Percentiles rank a stretch among this genome's conserved stretches.
phyloP scores from a whole-genome alignment of 129 eudicot species.

The Calendula officinalis region DNA sequence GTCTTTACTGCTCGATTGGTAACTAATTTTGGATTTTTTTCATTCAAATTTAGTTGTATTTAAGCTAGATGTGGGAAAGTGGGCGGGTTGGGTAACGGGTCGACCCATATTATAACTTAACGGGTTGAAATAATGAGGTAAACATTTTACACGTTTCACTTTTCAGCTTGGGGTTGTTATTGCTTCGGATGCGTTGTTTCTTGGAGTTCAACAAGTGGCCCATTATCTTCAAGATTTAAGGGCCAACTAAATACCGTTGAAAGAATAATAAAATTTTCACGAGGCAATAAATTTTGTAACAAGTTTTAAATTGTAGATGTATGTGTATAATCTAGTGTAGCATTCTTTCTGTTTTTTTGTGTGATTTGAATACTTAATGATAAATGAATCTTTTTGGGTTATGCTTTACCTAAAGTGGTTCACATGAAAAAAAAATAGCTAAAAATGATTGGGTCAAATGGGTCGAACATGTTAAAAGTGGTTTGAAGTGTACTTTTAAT shows the following conservation, averaged over 20 bases:
- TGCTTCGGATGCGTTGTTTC: constrained; percentile 73
- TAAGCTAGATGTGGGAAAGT: neutral
- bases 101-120: too few relatives aligned
- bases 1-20: constrained; percentile 91
- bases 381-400: neutral
- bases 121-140: neutral
- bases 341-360: neutral
- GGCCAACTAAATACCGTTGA: constrained; percentile 35
- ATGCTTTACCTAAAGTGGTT: too few relatives aligned
- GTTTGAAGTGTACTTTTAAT: too few relatives aligned
- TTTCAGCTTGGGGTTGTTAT: constrained; percentile 68
- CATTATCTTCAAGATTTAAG: constrained; percentile 80
- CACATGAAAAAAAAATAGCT: too few relatives aligned
- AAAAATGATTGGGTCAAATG: too few relatives aligned
- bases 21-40: constrained; percentile 1
- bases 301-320: neutral
- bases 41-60: neutral
- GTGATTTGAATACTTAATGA: neutral
- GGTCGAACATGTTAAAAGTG: too few relatives aligned
- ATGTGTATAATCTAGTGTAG: constrained; percentile 17
- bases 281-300: constrained; percentile 25
- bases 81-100: neutral
- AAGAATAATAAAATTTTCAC: constrained; percentile 9
- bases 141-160: neutral
- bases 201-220: constrained; percentile 72